Evolutionary conservation across 78 protist species (phyloP), one percentile per base, ranked within the genome.

Genomic region (slime mould (Dictyostelium discoideum)): DNA sequence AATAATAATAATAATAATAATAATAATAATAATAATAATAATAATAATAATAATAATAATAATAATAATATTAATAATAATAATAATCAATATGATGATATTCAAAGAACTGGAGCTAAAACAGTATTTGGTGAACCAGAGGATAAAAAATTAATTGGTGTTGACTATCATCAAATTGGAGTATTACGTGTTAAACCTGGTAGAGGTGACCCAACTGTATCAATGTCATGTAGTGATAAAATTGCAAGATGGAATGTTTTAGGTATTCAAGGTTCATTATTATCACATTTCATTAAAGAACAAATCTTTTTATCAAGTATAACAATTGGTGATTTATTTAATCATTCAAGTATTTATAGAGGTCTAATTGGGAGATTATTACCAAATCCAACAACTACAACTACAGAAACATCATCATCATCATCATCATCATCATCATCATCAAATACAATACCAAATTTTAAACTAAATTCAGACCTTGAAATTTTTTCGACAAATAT

Each of bases 141-240:
- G 0, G 95, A 90, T 82, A 63, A 81, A 40, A 93, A 63, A 42
- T 10, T 11, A n/a, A 69, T 29, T 9, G 96, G 92, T 9, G 3
- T 39, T 5, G 92, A 74, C 14, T 93, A 95, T 88, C 92, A 84
- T 42, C 84, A 87, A 60, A 42, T 60, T 24, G 98, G 98, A 0
- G 42, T 60, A 10, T 39, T 85, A 20, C 65, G 97, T 57, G 65
- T 84, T 5, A 97, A 97, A 76, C 98, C 98, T 9, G 98, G 98
- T 57, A 78, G 97, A 39, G 98, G 98, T 11, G 87, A 85, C 63
- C 92, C 40, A 22, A 85, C 98, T n/a, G 63, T n/a, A 16, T 85
- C 87, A 24, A 90, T 97, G 97, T 85, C 95, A 10, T 97, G 98
- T 86, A 37, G 78, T 50, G 98, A 97, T 65, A 97, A 97, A 89